Percentiles rank a stretch among this genome's conserved stretches.
Evolutionary conservation across 108 stramenopile genomes (phyloP).

Genomic region (Pseudonitzschia multiseries): DNA sequence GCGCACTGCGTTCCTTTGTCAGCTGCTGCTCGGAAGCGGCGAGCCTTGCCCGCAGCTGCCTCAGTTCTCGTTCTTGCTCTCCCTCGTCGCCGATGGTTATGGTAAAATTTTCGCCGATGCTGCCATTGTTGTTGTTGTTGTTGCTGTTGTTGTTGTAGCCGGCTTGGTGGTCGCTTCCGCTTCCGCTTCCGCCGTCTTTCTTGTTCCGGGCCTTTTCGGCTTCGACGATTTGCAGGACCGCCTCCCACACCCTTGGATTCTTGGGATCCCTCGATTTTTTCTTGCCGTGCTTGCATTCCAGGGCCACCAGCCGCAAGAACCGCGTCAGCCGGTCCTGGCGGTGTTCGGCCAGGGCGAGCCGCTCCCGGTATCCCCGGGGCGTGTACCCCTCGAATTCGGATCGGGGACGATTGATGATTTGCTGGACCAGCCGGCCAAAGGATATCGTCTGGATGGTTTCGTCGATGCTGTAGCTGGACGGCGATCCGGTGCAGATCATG

Average conservation of each 20-base stretch:
- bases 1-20: constrained; percentile 9
- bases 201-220: constrained; percentile 39
- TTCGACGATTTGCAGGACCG: constrained; percentile 18
- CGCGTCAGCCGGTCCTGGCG: constrained; percentile 56
- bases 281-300: constrained; percentile 66
- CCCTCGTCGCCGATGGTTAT: constrained; percentile 35
- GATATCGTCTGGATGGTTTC: constrained; percentile 83
- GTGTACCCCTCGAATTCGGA: constrained; percentile 20
- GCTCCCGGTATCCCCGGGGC: constrained; percentile 45
- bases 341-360: constrained; percentile 56
- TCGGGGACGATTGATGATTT: constrained; percentile 51
- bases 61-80: constrained; percentile 32
- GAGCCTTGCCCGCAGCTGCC: neutral
- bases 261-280: constrained; percentile 22
- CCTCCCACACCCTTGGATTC: constrained; percentile 21
- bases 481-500: constrained; percentile 80
- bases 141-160: too few species aligned
- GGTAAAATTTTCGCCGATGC: constrained; percentile 22
- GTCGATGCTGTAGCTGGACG: constrained; percentile 75
- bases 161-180: too few species aligned
- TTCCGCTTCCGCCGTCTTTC: constrained; percentile 41
- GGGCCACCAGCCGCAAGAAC: constrained; percentile 59
- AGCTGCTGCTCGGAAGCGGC: neutral
- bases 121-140: constrained; percentile 7
- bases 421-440: constrained; percentile 70